Conservation (phyloP, 2,329 filamentous ascomycete genomes). For the Aspergillus jensenii region DNA sequence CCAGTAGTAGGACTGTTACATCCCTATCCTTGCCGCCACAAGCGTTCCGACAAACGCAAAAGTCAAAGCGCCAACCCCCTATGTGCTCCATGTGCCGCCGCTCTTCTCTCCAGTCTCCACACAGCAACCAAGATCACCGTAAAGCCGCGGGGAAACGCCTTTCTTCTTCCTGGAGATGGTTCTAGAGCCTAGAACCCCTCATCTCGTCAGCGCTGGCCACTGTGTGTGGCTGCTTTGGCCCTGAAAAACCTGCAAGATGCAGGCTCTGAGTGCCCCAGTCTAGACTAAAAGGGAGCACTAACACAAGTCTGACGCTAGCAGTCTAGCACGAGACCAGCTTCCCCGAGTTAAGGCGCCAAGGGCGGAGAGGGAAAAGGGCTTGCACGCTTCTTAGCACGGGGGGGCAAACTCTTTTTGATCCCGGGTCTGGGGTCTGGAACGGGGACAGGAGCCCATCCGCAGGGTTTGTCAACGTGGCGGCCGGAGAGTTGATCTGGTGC, state of each 20-base stretch:
- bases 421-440: background rate
- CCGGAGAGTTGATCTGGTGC: background rate
- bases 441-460: background rate
- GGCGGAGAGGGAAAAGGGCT: background rate
- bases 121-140: background rate
- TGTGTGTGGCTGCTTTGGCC: constrained; percentile 11
- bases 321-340: background rate
- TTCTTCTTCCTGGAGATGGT: background rate
- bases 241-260: background rate
- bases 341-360: background rate
- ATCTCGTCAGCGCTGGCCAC: background rate
- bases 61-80: background rate
- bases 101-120: background rate
- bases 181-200: constrained; percentile 5
- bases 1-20: background rate
- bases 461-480: constrained; percentile 9
- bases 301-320: background rate
- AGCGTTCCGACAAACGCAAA: background rate
- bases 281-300: constrained; percentile 9
- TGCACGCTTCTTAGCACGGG: constrained; percentile 3
- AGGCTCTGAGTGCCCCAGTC: constrained; percentile 4
- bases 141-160: background rate
- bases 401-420: background rate
- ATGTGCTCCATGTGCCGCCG: background rate
- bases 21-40: constrained; percentile 5